Conservation (phyloP, 1,284 basidiomycete species). For the Trichosporon sp. region DNA sequence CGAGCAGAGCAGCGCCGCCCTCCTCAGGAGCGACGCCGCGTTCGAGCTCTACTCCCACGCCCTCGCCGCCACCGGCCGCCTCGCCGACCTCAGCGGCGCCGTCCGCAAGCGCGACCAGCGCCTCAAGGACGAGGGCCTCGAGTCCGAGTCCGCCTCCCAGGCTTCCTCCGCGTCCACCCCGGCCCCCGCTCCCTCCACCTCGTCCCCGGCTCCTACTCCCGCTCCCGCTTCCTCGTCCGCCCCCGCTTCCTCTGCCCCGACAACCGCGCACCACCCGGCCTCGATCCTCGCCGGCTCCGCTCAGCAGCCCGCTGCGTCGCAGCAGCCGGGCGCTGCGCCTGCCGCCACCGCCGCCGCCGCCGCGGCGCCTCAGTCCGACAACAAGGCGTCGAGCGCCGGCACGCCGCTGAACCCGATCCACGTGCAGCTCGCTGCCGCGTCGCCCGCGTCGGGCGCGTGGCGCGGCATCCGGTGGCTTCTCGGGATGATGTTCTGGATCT, state of each 20-base stretch:
- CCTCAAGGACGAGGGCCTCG: slow-evolving; percentile 4
- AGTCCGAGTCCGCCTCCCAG: not conserved
- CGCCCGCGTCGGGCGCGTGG: slow-evolving; percentile 32
- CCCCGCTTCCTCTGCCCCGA: slow-evolving; percentile 44
- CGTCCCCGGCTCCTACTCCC: not conserved
- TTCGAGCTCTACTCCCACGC: slow-evolving; percentile 37
- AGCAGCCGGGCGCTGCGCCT: not conserved
- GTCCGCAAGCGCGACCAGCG: slow-evolving; percentile 35
- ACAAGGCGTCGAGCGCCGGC: slow-evolving; percentile 20
- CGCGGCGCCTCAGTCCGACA: slow-evolving; percentile 26
- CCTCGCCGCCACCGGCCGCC: slow-evolving; percentile 29
- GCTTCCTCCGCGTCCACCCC: not conserved
- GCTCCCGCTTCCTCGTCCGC: slow-evolving; percentile 16
- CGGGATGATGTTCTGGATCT: slow-evolving; percentile 38
- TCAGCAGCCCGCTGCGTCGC: slow-evolving; percentile 1
- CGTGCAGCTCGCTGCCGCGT: slow-evolving; percentile 42
- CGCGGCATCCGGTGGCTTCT: slow-evolving; percentile 35
- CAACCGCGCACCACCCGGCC: not conserved
- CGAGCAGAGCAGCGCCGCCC: slow-evolving; percentile 22
- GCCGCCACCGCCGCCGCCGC: slow-evolving; percentile 26
- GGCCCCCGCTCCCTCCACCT: not conserved
- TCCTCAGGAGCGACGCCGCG: slow-evolving; percentile 33
- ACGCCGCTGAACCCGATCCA: slow-evolving; percentile 44
- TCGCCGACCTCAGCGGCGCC: slow-evolving; percentile 30
- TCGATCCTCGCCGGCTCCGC: slow-evolving; percentile 16